Evolutionary conservation across 2,329 filamentous ascomycete species (phyloP), one percentile per base, ranked within the genome.

Genomic region (Sclerotinia sclerotiorum): DNA sequence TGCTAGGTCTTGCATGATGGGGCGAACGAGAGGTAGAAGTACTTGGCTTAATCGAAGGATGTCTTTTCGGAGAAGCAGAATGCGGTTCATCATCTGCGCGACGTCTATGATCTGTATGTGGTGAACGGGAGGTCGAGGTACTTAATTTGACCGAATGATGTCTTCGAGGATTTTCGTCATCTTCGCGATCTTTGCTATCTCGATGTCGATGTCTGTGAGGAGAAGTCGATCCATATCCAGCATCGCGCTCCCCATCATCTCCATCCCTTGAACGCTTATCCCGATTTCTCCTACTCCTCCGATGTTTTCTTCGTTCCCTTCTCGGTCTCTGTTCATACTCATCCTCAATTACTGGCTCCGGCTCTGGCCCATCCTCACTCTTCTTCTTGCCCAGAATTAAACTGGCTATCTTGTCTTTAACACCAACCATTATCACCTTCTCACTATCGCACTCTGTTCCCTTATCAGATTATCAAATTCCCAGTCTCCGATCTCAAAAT

Each of bases 1-100:
- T 60, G 35, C 68, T 55, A 52, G 62, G 56, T 67, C 64, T 49
- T 32, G 65, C 46, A 27, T 63, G 46, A 10, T 68, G 48, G 17
- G 58, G 57, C 5, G 65, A 63, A 51, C 21, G 48, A 49, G 65
- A 67, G 19, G 56, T 62, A 19, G 55, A n/a, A 17, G 48, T 51
- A 4, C 4, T 27, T 5, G 56, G 48, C 32, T 51, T 51, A 8
- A 39, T 51, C n/a, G 56, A 32, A 32, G 61, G 56, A 62, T 62
- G 55, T 62, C 46, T 67, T 44, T 48, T 62, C 19, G 65, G 24
- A 19, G 65, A 67, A 6, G 32, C 21, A 29, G 54, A 60, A 54
- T 55, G 32, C 15, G 51, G 32, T n/a, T 65, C 62, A 5, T 68
- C 65, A 55, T 63, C 65, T 2, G 29, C 57, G 49, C 49, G 57